These are phyloP conservation scores for Rugonectria rugulosa DNA, from an alignment of 2,329 filamentous ascomycete genomes.

Conservation along the genomic window DNA sequence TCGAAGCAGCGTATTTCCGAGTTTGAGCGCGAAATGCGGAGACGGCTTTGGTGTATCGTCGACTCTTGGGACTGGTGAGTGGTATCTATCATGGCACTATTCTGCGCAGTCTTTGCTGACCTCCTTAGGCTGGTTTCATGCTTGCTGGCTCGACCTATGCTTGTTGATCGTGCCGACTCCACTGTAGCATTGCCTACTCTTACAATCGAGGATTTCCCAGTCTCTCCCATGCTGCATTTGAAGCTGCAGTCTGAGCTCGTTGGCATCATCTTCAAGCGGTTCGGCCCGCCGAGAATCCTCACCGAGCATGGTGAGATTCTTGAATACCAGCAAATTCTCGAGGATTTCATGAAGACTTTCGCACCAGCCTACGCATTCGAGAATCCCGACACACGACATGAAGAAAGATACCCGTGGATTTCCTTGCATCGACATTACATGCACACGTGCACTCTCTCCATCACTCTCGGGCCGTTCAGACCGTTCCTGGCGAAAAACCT, in stretches of 20 bases:
- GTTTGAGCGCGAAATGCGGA: constrained; percentile 47
- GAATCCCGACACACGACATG: constrained; percentile 51
- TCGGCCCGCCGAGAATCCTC: constrained; percentile 42
- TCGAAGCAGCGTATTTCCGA: constrained; percentile 37
- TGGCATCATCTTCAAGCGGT: constrained; percentile 39
- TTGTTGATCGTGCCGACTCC: constrained; percentile 46
- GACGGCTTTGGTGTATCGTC: constrained; percentile 48
- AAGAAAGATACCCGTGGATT: constrained; percentile 51
- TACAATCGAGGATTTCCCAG: constrained; percentile 41
- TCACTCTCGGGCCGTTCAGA: constrained; percentile 55
- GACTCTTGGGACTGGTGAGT: constrained; percentile 50
- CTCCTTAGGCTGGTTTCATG: constrained; percentile 48
- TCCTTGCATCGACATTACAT: constrained; percentile 55
- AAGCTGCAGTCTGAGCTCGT: constrained; percentile 47
- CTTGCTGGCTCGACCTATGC: constrained; percentile 44
- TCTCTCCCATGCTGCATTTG: constrained; percentile 46
- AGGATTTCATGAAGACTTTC: constrained; percentile 53
- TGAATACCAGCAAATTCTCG: constrained; percentile 45
- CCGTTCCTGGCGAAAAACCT: constrained; percentile 51
- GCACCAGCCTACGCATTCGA: constrained; percentile 50
- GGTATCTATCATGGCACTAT: too few relatives aligned
- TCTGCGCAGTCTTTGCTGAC: too few relatives aligned
- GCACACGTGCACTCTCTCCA: constrained; percentile 53
- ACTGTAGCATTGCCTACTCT: constrained; percentile 44
- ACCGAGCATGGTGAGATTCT: constrained; percentile 39